Percentiles rank a stretch among this genome's conserved stretches.
Conservation (phyloP, 768 basidiomycete species). For the Inosperma sp. region DNA sequence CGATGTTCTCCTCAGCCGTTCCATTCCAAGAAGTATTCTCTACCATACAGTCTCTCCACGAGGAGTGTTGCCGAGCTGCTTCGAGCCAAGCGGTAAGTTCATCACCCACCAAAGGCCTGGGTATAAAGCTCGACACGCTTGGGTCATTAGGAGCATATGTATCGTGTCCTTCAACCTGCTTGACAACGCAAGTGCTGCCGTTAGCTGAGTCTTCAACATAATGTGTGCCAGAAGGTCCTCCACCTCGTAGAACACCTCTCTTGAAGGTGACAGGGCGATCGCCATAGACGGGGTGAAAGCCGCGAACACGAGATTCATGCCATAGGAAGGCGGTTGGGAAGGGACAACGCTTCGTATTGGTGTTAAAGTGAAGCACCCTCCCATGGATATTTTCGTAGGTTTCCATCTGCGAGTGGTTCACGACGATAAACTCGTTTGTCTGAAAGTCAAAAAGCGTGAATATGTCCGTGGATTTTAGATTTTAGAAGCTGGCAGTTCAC, state of each 20-base stretch:
- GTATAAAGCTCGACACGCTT: neutral
- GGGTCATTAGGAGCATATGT: neutral
- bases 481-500: neutral
- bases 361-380: slow-evolving; percentile 2
- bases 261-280: slow-evolving; percentile 7
- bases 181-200: neutral
- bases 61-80: neutral
- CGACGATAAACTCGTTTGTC: slow-evolving; percentile 3
- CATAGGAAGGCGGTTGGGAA: slow-evolving; percentile 7
- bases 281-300: neutral
- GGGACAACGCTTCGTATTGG: neutral
- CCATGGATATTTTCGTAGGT: slow-evolving; percentile 5
- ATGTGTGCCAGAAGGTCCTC: too few species aligned
- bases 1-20: neutral
- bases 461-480: neutral
- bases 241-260: neutral
- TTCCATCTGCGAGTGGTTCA: slow-evolving; percentile 1
- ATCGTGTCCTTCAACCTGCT: neutral
- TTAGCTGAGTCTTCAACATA: too few species aligned
- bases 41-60: neutral
- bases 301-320: slow-evolving; percentile 9
- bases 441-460: slow-evolving; percentile 1
- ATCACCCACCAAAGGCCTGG: neutral
- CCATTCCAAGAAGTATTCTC: neutral
- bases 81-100: neutral